phyloP scores from a whole-genome alignment of 805 yeast genomes.

The Ogataea thermomethanolica region DNA sequence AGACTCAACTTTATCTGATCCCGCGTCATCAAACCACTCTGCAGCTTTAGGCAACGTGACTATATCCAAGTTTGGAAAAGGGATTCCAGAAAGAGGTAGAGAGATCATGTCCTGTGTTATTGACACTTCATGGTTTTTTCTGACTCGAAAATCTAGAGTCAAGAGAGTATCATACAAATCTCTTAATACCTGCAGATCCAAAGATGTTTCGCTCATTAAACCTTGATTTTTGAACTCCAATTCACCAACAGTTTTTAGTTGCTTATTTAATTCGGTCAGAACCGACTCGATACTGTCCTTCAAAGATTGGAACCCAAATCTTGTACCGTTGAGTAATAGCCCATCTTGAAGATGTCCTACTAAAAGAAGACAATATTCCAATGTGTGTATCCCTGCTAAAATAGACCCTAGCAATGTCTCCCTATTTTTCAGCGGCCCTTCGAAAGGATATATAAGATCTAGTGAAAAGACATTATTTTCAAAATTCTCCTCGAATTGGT shows the following conservation, averaged over 20 bases:
- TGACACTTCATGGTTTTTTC: too few species aligned
- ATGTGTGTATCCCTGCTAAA: not conserved
- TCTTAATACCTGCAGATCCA: too few species aligned
- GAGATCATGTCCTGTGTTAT: too few species aligned
- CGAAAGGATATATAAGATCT: conserved; percentile 2
- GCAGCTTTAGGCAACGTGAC: not conserved
- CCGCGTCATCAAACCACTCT: not conserved
- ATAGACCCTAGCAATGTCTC: conserved; percentile 2
- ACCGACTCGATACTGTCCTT: not conserved
- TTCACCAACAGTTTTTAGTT: not conserved
- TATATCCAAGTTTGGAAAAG: not conserved
- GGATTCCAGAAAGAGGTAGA: too few species aligned
- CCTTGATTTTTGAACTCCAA: conserved; percentile 2
- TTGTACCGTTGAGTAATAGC: conserved; percentile 2
- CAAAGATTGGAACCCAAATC: not conserved
- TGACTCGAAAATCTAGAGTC: too few species aligned
- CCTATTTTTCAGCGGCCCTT: conserved; percentile 6
- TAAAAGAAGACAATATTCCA: conserved; percentile 1
- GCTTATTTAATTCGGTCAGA: not conserved
- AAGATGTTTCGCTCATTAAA: not conserved
- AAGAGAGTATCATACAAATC: too few species aligned
- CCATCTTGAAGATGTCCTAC: conserved; percentile 6
- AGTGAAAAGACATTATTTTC: conserved; percentile 4
- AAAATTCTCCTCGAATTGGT: conserved; percentile 4
- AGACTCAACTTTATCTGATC: not conserved